These are phyloP conservation scores for Orbilia blumenaviensis DNA, from an alignment of 2,329 filamentous ascomycete species.

Conservation along the genomic window DNA sequence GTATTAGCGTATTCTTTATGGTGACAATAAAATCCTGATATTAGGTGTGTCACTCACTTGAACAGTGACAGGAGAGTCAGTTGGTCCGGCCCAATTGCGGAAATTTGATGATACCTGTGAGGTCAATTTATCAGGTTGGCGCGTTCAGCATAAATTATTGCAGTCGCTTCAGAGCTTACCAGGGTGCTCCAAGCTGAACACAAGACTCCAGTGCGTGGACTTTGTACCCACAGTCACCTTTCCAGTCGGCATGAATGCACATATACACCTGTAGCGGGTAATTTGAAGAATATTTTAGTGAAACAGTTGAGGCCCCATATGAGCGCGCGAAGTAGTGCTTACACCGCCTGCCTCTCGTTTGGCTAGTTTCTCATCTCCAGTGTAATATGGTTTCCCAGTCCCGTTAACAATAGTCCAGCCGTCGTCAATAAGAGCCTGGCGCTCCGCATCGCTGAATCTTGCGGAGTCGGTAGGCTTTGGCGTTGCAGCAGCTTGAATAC, in stretches of 20 bases:
- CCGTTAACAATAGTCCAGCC: constrained; percentile 2
- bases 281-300: too few relatives aligned
- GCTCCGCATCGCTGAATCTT: not conserved
- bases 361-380: not conserved
- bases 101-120: not conserved
- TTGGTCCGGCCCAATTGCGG: not conserved
- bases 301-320: too few relatives aligned
- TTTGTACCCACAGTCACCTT: constrained; percentile 62
- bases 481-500: not conserved
- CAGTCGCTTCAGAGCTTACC: constrained; percentile 67
- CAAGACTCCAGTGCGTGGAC: not conserved
- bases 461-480: not conserved
- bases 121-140: not conserved
- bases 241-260: not conserved
- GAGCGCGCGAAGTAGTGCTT: too few relatives aligned
- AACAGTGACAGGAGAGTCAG: not conserved
- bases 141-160: constrained; percentile 49
- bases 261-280: not conserved
- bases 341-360: not conserved
- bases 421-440: not conserved
- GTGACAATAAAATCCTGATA: too few relatives aligned
- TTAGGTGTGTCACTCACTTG: not conserved
- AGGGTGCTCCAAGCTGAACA: not conserved
- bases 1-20: too few relatives aligned
- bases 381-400: not conserved